phyloP scores from a whole-genome alignment of 169 alveolate species.

The Eimeria nieschulzi region DNA sequence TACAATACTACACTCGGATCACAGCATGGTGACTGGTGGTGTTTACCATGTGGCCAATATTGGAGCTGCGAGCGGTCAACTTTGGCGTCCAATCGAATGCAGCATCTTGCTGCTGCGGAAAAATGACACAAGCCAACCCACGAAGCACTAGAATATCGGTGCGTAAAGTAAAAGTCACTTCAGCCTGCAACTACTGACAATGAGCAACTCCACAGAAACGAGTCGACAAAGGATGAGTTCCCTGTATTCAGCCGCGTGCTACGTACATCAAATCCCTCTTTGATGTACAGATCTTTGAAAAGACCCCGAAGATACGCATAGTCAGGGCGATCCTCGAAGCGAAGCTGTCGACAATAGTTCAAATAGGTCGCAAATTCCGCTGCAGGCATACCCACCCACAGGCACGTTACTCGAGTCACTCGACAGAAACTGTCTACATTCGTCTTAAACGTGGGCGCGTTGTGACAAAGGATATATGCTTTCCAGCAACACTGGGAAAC shows the following conservation, averaged over 20 bases:
- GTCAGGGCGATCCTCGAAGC: conserved; percentile 90
- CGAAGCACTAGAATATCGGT: not conserved
- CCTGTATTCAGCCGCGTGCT: not conserved
- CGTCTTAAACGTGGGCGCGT: not conserved
- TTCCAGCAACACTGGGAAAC: no score
- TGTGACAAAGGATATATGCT: not conserved
- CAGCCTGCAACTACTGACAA: no score
- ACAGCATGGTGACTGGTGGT: not conserved
- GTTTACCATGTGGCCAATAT: conserved; percentile 58
- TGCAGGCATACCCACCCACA: conserved; percentile 42
- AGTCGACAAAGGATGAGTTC: not conserved
- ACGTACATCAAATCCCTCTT: conserved; percentile 87
- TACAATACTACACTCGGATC: no score
- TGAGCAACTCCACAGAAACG: not conserved
- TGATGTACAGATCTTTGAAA: conserved; percentile 93
- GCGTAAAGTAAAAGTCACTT: no score
- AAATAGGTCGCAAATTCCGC: conserved; percentile 85
- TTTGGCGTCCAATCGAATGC: conserved; percentile 68
- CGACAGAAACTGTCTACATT: not conserved
- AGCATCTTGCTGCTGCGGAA: conserved; percentile 62
- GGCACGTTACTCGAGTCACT: no score
- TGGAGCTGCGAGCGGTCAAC: conserved; percentile 53
- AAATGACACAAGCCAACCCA: not conserved
- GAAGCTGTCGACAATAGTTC: conserved; percentile 85
- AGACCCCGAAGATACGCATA: conserved; percentile 92